Evolutionary conservation across 495 filamentous ascomycete species (phyloP).

Genomic region (Xylaria intraflava): DNA sequence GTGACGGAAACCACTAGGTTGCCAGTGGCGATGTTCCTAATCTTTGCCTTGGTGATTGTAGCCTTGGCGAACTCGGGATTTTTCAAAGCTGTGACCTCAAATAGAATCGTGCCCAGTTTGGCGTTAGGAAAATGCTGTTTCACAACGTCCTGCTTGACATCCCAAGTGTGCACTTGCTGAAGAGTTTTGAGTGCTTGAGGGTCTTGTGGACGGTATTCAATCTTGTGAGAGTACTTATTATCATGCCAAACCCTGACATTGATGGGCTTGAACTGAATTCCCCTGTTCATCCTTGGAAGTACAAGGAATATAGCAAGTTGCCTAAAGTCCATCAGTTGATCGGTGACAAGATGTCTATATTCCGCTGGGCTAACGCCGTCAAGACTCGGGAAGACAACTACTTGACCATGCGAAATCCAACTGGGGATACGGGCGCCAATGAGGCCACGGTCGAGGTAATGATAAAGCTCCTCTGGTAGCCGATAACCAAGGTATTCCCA

Average conservation of each 20-base stretch:
- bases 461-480: slow-evolving; percentile 84
- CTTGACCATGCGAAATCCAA: slow-evolving; percentile 70
- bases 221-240: slow-evolving; percentile 52
- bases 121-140: slow-evolving; percentile 40
- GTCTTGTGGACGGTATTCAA: slow-evolving; percentile 58
- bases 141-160: slow-evolving; percentile 51
- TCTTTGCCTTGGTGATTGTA: slow-evolving; percentile 49
- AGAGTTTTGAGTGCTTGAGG: slow-evolving; percentile 56
- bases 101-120: slow-evolving; percentile 48
- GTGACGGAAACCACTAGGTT: slow-evolving; percentile 72
- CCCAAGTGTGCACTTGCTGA: slow-evolving; percentile 64
- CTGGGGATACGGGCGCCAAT: slow-evolving; percentile 73
- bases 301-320: slow-evolving; percentile 69
- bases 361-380: slow-evolving; percentile 74
- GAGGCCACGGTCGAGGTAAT: slow-evolving; percentile 79
- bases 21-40: slow-evolving; percentile 46
- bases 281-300: slow-evolving; percentile 70
- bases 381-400: slow-evolving; percentile 67
- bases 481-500: slow-evolving; percentile 85
- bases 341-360: slow-evolving; percentile 71
- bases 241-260: slow-evolving; percentile 81
- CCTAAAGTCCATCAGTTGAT: slow-evolving; percentile 63
- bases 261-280: slow-evolving; percentile 70
- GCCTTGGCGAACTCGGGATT: slow-evolving; percentile 59
- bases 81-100: slow-evolving; percentile 53